Conservation (phyloP, 768 basidiomycete genomes). For the Pleurotus ostreatus region DNA sequence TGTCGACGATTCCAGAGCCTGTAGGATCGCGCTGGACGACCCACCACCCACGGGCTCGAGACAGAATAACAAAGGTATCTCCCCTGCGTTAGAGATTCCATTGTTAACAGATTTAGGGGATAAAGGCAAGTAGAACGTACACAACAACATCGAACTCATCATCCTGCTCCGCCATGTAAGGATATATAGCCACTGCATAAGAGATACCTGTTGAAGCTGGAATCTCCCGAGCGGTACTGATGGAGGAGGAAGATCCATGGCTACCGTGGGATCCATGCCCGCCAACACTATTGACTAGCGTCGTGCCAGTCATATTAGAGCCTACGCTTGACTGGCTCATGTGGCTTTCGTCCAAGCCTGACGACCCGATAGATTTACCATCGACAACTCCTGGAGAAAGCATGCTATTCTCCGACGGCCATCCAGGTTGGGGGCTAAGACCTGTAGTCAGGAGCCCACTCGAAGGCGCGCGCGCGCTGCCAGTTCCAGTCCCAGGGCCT, state of each 20-base stretch:
- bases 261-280: slow-evolving; percentile 7
- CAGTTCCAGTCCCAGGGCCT: slow-evolving; percentile 29
- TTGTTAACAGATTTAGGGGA: slow-evolving; percentile 5
- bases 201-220: slow-evolving; percentile 59
- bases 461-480: background rate
- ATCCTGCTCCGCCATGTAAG: slow-evolving; percentile 97
- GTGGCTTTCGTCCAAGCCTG: slow-evolving; percentile 25
- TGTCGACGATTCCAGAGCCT: slow-evolving; percentile 74
- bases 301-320: slow-evolving; percentile 6
- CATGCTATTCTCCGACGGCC: slow-evolving; percentile 63
- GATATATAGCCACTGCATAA: slow-evolving; percentile 97
- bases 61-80: slow-evolving; percentile 90
- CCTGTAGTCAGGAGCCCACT: slow-evolving; percentile 38
- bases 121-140: slow-evolving; percentile 42
- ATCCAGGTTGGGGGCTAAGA: slow-evolving; percentile 64
- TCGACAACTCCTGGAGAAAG: slow-evolving; percentile 46
- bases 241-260: background rate
- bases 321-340: slow-evolving; percentile 23
- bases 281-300: background rate
- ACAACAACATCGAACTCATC: slow-evolving; percentile 98
- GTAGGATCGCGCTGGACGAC: slow-evolving; percentile 93
- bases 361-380: slow-evolving; percentile 28
- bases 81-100: slow-evolving; percentile 44
- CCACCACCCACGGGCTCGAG: slow-evolving; percentile 98
- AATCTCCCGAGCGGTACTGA: slow-evolving; percentile 33